Conservation (phyloP, 768 basidiomycete genomes). For the Baorangia bicolor region DNA sequence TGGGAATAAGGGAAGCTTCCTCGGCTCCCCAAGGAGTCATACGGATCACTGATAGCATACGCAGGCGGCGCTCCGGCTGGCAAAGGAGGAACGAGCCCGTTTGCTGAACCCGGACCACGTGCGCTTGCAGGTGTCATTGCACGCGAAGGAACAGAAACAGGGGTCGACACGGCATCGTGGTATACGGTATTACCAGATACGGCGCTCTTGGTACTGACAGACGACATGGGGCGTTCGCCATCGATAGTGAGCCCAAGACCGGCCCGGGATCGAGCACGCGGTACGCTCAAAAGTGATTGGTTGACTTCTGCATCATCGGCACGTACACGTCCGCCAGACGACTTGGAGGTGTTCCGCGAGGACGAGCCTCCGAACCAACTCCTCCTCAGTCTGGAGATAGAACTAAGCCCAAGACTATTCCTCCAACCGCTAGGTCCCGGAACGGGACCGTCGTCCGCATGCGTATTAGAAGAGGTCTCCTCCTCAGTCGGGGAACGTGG, state of each 20-base stretch:
- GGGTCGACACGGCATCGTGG: slow-evolving; percentile 61
- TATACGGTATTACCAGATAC: slow-evolving; percentile 57
- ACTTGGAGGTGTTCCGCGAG: slow-evolving; percentile 31
- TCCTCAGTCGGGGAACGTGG: slow-evolving; percentile 27
- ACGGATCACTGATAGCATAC: slow-evolving; percentile 32
- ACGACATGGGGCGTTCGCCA: slow-evolving; percentile 55
- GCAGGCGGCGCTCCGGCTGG: slow-evolving; percentile 31
- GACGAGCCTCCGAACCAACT: slow-evolving; percentile 56
- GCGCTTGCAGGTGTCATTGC: slow-evolving; percentile 46
- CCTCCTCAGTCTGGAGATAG: slow-evolving; percentile 47
- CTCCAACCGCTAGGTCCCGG: slow-evolving; percentile 35
- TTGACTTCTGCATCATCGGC: slow-evolving; percentile 50
- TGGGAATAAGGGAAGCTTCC: slow-evolving; percentile 27
- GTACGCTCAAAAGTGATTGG: slow-evolving; percentile 35
- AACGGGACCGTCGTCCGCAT: slow-evolving; percentile 16
- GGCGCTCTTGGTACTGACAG: slow-evolving; percentile 53
- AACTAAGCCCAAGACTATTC: slow-evolving; percentile 45
- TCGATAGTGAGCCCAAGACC: slow-evolving; percentile 40
- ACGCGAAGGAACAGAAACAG: slow-evolving; percentile 40
- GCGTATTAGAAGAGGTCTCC: slow-evolving; percentile 4
- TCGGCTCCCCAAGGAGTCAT: slow-evolving; percentile 26
- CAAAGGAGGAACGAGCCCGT: slow-evolving; percentile 11
- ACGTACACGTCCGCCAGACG: slow-evolving; percentile 23
- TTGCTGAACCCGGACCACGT: slow-evolving; percentile 16
- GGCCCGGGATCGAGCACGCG: slow-evolving; percentile 25